phyloP scores from a whole-genome alignment of 139 green algal species.

The Asterochloris sp. region DNA sequence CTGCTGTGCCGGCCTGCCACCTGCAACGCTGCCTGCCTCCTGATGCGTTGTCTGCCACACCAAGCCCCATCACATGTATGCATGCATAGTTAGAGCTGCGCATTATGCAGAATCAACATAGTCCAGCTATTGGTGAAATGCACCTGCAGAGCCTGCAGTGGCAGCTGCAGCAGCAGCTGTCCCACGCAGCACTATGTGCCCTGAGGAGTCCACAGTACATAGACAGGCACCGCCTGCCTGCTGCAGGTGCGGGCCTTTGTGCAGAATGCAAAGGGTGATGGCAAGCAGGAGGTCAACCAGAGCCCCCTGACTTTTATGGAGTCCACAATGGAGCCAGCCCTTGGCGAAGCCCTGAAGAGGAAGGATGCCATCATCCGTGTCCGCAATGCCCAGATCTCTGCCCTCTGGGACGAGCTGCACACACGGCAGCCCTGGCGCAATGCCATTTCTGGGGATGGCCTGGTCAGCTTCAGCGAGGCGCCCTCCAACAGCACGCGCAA shows the following conservation, averaged over 20 bases:
- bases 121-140: neutral
- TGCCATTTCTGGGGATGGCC: constrained; percentile 7
- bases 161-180: neutral
- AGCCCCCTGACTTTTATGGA: constrained; percentile 49
- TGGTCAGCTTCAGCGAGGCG: neutral
- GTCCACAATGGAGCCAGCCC: constrained; percentile 17
- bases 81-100: too few relatives aligned
- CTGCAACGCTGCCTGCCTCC: too few relatives aligned
- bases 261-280: constrained; percentile 2
- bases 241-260: constrained; percentile 49
- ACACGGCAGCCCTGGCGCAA: constrained; percentile 49
- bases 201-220: neutral
- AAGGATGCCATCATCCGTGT: constrained; percentile 59
- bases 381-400: constrained; percentile 45
- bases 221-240: neutral
- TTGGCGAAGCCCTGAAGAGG: constrained; percentile 33
- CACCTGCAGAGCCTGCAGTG: neutral
- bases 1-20: too few relatives aligned
- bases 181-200: neutral
- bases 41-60: too few relatives aligned
- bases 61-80: too few relatives aligned
- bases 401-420: constrained; percentile 57
- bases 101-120: too few relatives aligned
- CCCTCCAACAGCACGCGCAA: constrained; percentile 8
- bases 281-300: constrained; percentile 47